These are phyloP conservation scores for Aureobasidium lini DNA, from an alignment of 2,329 filamentous ascomycete genomes.

Conservation along the genomic window DNA sequence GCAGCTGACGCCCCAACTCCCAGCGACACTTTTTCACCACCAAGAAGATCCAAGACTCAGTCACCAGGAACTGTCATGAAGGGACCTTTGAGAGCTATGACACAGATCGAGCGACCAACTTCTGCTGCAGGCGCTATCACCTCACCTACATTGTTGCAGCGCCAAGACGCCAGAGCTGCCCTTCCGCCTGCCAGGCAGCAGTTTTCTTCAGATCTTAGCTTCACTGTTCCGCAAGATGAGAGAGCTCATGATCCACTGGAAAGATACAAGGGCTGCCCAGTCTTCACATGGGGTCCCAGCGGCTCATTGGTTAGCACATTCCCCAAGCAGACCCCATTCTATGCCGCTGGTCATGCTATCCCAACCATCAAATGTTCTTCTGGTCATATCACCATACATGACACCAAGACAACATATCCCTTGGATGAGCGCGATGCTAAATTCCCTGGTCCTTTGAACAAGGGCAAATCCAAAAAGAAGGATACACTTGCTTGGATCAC, in stretches of 20 bases:
- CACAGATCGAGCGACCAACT: slow-evolving; percentile 44
- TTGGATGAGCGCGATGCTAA: slow-evolving; percentile 64
- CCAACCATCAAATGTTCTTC: slow-evolving; percentile 76
- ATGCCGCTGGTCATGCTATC: slow-evolving; percentile 62
- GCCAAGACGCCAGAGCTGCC: slow-evolving; percentile 28
- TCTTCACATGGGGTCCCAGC: slow-evolving; percentile 82
- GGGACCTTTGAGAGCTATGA: slow-evolving; percentile 36
- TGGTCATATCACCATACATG: slow-evolving; percentile 73
- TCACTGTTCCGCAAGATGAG: slow-evolving; percentile 50
- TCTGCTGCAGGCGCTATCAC: slow-evolving; percentile 33
- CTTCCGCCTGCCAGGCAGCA: slow-evolving; percentile 32
- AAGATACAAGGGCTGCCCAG: slow-evolving; percentile 82
- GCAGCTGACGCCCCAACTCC: not conserved
- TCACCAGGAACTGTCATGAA: slow-evolving; percentile 51
- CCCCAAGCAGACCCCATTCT: slow-evolving; percentile 80
- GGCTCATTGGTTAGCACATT: slow-evolving; percentile 78
- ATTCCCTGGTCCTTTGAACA: slow-evolving; percentile 88
- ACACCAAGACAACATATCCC: slow-evolving; percentile 65
- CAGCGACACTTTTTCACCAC: slow-evolving; percentile 26
- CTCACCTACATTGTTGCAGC: slow-evolving; percentile 30
- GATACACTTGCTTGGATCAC: slow-evolving; percentile 76
- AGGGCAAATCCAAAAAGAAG: slow-evolving; percentile 94
- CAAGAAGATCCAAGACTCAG: slow-evolving; percentile 48
- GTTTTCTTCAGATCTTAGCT: slow-evolving; percentile 45
- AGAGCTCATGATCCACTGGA: slow-evolving; percentile 65